Conservation (phyloP, 495 filamentous ascomycete species). For the Corynascus novoguineensis region DNA sequence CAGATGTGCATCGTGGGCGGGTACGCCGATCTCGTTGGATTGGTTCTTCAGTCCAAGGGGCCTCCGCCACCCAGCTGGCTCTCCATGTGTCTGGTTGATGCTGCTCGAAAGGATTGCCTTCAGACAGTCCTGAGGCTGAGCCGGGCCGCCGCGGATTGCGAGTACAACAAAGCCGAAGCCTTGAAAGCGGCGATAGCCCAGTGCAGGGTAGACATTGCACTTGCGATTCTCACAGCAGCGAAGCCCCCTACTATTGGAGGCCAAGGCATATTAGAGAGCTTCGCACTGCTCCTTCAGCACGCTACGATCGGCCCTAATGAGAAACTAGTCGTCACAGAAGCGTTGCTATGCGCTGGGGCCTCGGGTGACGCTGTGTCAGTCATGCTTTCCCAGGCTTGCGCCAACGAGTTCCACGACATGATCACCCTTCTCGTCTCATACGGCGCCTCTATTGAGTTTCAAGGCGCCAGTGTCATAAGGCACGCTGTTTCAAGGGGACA, state of each 20-base stretch:
- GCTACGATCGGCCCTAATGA: constrained; percentile 38
- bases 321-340: constrained; percentile 40
- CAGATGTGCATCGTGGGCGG: constrained; percentile 37
- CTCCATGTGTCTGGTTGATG: constrained; percentile 42
- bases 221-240: constrained; percentile 41
- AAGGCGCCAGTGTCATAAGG: constrained; percentile 35
- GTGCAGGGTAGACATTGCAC: constrained; percentile 39
- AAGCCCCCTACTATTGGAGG: constrained; percentile 34
- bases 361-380: constrained; percentile 35
- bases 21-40: constrained; percentile 35
- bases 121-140: constrained; percentile 42
- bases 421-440: constrained; percentile 39
- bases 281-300: constrained; percentile 35
- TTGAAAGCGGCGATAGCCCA: constrained; percentile 37
- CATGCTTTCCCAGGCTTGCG: constrained; percentile 36
- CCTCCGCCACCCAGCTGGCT: constrained; percentile 30
- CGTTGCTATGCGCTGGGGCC: constrained; percentile 43
- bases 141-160: constrained; percentile 40
- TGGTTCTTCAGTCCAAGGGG: constrained; percentile 42
- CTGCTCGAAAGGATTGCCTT: constrained; percentile 38
- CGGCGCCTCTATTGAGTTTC: constrained; percentile 43
- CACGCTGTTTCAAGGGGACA: constrained; percentile 35
- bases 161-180: constrained; percentile 41
- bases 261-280: constrained; percentile 37
- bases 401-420: constrained; percentile 41